Evolutionary conservation across 2,329 filamentous ascomycete species (phyloP), one percentile per base, ranked within the genome.

Genomic region (Talaromyces sp.): DNA sequence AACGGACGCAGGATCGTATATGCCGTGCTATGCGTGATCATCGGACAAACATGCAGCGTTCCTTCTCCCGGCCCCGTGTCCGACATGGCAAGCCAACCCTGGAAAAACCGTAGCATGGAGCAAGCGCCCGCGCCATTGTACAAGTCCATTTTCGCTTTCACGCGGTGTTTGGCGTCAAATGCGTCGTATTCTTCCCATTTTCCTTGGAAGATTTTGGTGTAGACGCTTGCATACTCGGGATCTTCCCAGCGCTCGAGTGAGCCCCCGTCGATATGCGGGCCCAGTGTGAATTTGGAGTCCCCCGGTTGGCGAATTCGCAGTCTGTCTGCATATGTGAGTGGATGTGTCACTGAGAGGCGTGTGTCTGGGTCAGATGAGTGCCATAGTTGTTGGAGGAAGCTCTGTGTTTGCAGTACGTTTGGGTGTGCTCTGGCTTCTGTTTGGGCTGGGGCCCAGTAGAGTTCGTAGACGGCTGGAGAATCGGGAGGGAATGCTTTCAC

Each of bases 1-100:
- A 96, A 96, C 0, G 92, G 92, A 0, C 92, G 83, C 3, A 97
- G 82, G 0, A 97, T 81, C 50, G 87, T 83, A 69, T 97, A 97
- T 0, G 89, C 87, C 0, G 89, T 94, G 0, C 90, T 85, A 58
- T 90, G 83, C 64, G 83, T 83, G 52, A 94, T 76, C 57, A 95
- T 79, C 0, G 92, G 92, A 67, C 92, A 92, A 1, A 96, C 89
- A 50, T 90, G 81, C 57, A 97, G 75, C 0, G 92, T 94, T 0
- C 92, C 92, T 75, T 96, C 87, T 5, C 81, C 81, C 0, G 90
- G 89, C 0, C 81, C 85, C 0, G 86, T 88, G n/a, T 79, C 77
- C 61, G 88, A 91, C 82, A 97, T 88, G 62, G 74, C 73, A 57
- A 97, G 74, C 92, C 92, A 97, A 19, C 91, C 92, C 75, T 97